These are phyloP conservation scores for Sphaerosporella brunnea DNA, from an alignment of 495 filamentous ascomycete species.

Conservation along the genomic window DNA sequence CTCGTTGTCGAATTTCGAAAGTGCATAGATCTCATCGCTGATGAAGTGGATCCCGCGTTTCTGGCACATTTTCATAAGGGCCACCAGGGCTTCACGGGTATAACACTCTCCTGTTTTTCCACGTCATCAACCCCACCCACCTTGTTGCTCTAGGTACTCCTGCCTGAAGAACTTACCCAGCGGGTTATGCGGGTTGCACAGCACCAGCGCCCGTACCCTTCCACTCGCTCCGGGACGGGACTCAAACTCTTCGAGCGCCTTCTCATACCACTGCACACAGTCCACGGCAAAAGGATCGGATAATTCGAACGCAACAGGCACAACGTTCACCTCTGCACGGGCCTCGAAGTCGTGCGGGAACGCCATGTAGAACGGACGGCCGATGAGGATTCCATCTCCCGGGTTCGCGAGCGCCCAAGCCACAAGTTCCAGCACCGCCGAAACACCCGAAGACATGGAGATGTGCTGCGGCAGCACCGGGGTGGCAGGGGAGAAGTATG, in stretches of 20 bases:
- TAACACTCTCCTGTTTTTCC: slow-evolving; percentile 32
- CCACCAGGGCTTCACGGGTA: slow-evolving; percentile 31
- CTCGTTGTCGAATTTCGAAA: slow-evolving; percentile 34
- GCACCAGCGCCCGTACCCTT: slow-evolving; percentile 34
- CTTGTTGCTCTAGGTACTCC: background rate
- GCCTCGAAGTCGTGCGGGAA: slow-evolving; percentile 25
- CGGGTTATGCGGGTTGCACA: slow-evolving; percentile 47
- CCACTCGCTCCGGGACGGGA: slow-evolving; percentile 7
- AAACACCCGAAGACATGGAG: slow-evolving; percentile 34
- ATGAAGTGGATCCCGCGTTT: slow-evolving; percentile 38
- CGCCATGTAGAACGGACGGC: slow-evolving; percentile 34
- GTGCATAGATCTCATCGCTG: slow-evolving; percentile 46
- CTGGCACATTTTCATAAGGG: slow-evolving; percentile 9
- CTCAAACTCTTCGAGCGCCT: slow-evolving; percentile 21
- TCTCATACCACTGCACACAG: slow-evolving; percentile 28
- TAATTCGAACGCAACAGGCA: slow-evolving; percentile 32
- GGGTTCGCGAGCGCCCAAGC: slow-evolving; percentile 32
- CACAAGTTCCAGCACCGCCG: slow-evolving; percentile 32
- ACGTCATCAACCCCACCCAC: slow-evolving; percentile 1
- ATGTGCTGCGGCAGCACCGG: slow-evolving; percentile 30
- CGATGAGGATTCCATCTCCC: slow-evolving; percentile 36
- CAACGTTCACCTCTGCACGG: slow-evolving; percentile 25
- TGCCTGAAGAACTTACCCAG: slow-evolving; percentile 30
- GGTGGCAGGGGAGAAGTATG: slow-evolving; percentile 28
- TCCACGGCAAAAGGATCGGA: slow-evolving; percentile 31